phyloP scores from a whole-genome alignment of 768 basidiomycete genomes.

The Phaffia tasmanica region DNA sequence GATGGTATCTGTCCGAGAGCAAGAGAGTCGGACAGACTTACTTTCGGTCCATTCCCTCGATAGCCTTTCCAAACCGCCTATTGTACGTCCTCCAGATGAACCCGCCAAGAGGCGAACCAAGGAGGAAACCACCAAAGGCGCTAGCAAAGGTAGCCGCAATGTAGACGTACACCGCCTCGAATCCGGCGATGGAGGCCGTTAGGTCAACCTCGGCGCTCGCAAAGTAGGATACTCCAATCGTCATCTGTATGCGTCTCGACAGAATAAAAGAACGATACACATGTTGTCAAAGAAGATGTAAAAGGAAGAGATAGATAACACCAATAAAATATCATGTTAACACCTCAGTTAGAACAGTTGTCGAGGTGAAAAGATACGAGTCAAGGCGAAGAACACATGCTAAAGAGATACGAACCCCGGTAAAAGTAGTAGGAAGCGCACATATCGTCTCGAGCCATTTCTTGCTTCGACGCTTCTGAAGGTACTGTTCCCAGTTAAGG shows the following conservation, averaged over 20 bases:
- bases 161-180: not conserved
- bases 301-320: too few relatives aligned
- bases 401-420: constrained; percentile 1
- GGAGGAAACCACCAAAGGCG: not conserved
- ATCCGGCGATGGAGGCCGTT: not conserved
- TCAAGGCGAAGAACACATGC: not conserved
- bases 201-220: not conserved
- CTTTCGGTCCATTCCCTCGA: not conserved
- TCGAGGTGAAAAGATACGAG: not conserved
- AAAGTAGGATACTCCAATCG: constrained; percentile 4
- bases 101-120: not conserved
- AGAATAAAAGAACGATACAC: too few relatives aligned
- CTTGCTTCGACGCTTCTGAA: not conserved
- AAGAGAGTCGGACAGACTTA: not conserved
- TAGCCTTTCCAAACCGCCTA: too few relatives aligned
- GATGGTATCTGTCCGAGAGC: not conserved
- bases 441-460: not conserved
- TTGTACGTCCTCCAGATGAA: too few relatives aligned
- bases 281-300: too few relatives aligned
- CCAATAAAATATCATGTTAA: not conserved
- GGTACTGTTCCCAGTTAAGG: not conserved
- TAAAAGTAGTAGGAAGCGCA: constrained; percentile 1
- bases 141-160: not conserved
- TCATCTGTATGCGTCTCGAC: not conserved
- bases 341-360: not conserved